phyloP scores from a whole-genome alignment of 2,329 filamentous ascomycete genomes.

The Colletotrichum somersetense region DNA sequence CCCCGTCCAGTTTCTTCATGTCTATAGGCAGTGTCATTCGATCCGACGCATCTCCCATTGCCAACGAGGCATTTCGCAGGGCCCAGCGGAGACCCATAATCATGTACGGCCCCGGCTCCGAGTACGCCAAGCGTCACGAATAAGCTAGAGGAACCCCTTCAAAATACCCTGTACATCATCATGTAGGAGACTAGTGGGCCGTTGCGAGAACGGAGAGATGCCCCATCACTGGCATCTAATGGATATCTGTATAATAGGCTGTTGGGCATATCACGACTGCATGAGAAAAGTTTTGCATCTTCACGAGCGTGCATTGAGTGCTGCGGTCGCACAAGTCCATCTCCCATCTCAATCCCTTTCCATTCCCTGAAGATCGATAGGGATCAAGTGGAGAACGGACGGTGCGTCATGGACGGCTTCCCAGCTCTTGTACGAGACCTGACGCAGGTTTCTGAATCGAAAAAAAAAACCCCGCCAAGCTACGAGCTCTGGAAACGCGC shows the following conservation, averaged over 20 bases:
- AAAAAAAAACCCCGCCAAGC: no score
- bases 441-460: no score
- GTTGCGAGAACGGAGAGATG: conserved; percentile 22
- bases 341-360: background rate
- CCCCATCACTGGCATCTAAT: conserved; percentile 26
- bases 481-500: background rate
- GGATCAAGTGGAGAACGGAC: background rate
- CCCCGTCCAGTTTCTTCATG: conserved; percentile 87
- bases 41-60: conserved; percentile 84
- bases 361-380: background rate
- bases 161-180: conserved; percentile 33
- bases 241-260: conserved; percentile 40
- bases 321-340: background rate
- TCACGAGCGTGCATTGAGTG: background rate
- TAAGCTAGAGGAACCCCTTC: conserved; percentile 6
- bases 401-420: background rate
- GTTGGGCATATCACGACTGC: conserved; percentile 35
- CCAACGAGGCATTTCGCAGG: conserved; percentile 80
- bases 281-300: conserved; percentile 36
- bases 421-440: background rate
- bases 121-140: conserved; percentile 42
- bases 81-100: conserved; percentile 82
- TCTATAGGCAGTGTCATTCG: conserved; percentile 97
- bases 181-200: conserved; percentile 27
- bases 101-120: conserved; percentile 57